phyloP scores from a whole-genome alignment of 2,329 filamentous ascomycete genomes.

The Penicillium sclerotigenum region DNA sequence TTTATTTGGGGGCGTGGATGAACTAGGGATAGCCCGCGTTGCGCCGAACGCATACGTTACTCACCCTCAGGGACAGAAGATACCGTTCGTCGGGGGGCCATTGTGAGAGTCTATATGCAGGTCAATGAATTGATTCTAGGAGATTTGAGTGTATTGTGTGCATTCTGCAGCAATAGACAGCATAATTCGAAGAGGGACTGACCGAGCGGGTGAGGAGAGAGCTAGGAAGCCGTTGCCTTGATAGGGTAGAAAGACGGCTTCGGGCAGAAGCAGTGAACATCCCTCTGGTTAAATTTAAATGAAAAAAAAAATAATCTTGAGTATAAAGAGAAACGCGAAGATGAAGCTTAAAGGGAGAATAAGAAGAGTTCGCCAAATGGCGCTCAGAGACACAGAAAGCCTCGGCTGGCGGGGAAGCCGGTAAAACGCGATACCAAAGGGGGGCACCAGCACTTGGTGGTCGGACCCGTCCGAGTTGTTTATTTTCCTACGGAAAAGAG shows the following conservation, averaged over 20 bases:
- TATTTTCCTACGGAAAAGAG: constrained; percentile 7
- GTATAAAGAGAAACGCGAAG: constrained; percentile 9
- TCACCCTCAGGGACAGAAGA: constrained; percentile 48
- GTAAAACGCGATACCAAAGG: constrained; percentile 10
- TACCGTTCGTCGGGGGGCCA: constrained; percentile 43
- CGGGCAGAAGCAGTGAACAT: constrained; percentile 46
- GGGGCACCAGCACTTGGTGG: not conserved
- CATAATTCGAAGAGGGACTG: constrained; percentile 14
- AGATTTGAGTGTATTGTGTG: not conserved
- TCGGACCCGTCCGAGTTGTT: constrained; percentile 11
- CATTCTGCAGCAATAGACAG: not conserved
- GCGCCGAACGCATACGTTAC: constrained; percentile 24
- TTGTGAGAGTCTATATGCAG: constrained; percentile 33
- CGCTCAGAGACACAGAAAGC: constrained; percentile 10
- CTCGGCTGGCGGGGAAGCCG: constrained; percentile 22
- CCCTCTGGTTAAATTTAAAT: constrained; percentile 26
- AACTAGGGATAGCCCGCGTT: not conserved
- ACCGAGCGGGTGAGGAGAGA: constrained; percentile 37
- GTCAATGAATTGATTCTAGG: constrained; percentile 10
- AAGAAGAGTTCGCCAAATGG: constrained; percentile 3
- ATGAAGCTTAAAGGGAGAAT: constrained; percentile 13
- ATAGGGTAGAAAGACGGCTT: constrained; percentile 43
- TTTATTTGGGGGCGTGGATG: no score
- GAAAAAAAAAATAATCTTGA: constrained; percentile 7
- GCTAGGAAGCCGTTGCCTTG: constrained; percentile 39